phyloP scores from a whole-genome alignment of 352 stramenopile species.

The Phytophthora sp. region DNA sequence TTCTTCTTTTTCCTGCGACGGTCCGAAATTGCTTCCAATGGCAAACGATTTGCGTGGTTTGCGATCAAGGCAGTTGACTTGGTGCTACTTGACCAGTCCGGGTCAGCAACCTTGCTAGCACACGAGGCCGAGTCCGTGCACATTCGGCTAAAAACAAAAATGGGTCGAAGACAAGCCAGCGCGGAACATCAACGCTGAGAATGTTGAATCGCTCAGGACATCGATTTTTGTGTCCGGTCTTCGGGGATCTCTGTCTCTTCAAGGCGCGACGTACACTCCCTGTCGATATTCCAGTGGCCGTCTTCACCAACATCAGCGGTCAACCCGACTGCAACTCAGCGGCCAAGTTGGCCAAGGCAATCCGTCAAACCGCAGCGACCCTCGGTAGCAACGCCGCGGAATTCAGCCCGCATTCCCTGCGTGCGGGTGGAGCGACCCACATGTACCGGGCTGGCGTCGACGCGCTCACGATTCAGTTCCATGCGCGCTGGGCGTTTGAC shows the following conservation, averaged over 20 bases:
- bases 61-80: slow-evolving; percentile 1
- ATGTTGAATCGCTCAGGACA: slow-evolving; percentile 9
- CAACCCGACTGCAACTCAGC: not conserved
- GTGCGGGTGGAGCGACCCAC: no score
- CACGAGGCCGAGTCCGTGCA: not conserved
- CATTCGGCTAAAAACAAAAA: slow-evolving; percentile 7
- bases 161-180: slow-evolving; percentile 12
- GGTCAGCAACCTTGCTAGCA: not conserved
- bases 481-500: no score
- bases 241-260: not conserved
- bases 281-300: not conserved
- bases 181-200: not conserved
- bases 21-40: slow-evolving; percentile 6
- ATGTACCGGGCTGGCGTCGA: no score
- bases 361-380: no score
- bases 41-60: slow-evolving; percentile 10
- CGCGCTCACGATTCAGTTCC: no score
- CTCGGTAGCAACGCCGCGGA: no score
- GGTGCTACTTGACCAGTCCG: not conserved
- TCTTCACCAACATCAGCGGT: not conserved
- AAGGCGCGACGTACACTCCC: not conserved
- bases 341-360: no score
- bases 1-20: slow-evolving; percentile 25
- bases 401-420: no score
- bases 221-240: slow-evolving; percentile 7